Percentiles rank a stretch among this genome's conserved stretches.
phyloP scores from a whole-genome alignment of 768 basidiomycete genomes.

The Dictyophora rubrovolvata region DNA sequence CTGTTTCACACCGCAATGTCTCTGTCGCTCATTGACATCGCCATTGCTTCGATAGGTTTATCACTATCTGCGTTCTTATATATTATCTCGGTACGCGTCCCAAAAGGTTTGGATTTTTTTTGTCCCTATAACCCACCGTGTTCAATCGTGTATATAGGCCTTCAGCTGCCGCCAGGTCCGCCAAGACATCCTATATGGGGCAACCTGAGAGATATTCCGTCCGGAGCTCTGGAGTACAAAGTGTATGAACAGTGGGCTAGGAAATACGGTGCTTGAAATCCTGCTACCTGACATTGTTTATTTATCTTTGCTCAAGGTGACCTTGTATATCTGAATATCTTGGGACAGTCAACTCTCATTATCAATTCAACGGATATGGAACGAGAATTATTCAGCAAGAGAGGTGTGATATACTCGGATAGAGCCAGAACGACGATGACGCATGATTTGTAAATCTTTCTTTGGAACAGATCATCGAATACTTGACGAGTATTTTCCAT shows the following conservation, averaged over 20 bases:
- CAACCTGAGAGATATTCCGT: constrained; percentile 17
- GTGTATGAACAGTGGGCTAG: constrained; percentile 16
- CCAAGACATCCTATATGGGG: constrained; percentile 19
- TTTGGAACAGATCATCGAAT: no score
- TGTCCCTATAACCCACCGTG: no score
- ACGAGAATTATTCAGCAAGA: neutral
- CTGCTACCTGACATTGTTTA: neutral
- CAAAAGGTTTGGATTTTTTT: no score
- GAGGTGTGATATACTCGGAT: neutral
- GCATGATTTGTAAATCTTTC: neutral
- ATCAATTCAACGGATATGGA: neutral
- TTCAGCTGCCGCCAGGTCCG: constrained; percentile 21
- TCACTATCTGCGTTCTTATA: no score
- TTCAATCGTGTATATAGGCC: neutral
- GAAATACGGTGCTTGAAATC: constrained; percentile 10
- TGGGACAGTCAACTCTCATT: neutral
- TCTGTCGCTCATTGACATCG: no score
- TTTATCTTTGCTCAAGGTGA: no score
- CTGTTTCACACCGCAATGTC: no score
- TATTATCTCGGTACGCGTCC: no score
- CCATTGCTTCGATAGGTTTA: no score
- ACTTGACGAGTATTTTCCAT: no score
- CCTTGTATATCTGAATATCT: neutral
- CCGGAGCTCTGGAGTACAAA: constrained; percentile 12
- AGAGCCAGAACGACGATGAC: neutral